phyloP scores from a whole-genome alignment of 805 yeast species.

The Myxozyma kluyveri region DNA sequence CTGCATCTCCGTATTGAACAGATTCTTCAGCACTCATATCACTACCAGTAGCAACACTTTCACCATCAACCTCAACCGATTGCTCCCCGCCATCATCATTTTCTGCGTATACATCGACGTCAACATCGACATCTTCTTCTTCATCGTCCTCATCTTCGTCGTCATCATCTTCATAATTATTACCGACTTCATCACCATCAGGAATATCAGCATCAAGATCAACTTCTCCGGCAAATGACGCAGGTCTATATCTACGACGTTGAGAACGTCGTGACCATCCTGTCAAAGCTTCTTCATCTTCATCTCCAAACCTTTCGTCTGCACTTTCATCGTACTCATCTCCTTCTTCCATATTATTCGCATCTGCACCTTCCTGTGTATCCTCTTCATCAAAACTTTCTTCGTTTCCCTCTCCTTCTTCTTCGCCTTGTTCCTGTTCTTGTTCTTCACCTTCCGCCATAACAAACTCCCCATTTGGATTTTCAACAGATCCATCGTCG shows the following conservation, averaged over 20 bases:
- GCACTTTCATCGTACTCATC: slow-evolving; percentile 29
- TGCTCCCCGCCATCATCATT: background rate
- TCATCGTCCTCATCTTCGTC: slow-evolving; percentile 23
- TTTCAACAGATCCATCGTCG: slow-evolving; percentile 39
- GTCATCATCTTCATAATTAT: slow-evolving; percentile 30
- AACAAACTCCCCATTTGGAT: slow-evolving; percentile 32
- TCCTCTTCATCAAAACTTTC: slow-evolving; percentile 34
- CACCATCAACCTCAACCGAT: slow-evolving; percentile 17
- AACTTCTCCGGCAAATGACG: slow-evolving; percentile 17
- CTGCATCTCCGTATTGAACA: background rate
- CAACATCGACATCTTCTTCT: slow-evolving; percentile 10
- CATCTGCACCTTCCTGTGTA: slow-evolving; percentile 26
- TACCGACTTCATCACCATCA: slow-evolving; percentile 34
- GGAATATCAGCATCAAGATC: slow-evolving; percentile 31
- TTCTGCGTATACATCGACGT: too few relatives aligned
- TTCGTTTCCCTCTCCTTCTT: slow-evolving; percentile 32
- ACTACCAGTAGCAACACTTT: slow-evolving; percentile 9
- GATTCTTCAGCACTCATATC: slow-evolving; percentile 1
- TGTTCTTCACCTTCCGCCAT: slow-evolving; percentile 30
- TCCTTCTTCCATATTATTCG: slow-evolving; percentile 30
- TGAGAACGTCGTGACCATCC: slow-evolving; percentile 29
- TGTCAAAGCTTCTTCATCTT: slow-evolving; percentile 26
- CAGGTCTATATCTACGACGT: slow-evolving; percentile 24
- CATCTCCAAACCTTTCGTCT: slow-evolving; percentile 35
- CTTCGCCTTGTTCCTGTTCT: slow-evolving; percentile 33